phyloP scores from a whole-genome alignment of 2,329 filamentous ascomycete genomes.

The Claviceps citrina region DNA sequence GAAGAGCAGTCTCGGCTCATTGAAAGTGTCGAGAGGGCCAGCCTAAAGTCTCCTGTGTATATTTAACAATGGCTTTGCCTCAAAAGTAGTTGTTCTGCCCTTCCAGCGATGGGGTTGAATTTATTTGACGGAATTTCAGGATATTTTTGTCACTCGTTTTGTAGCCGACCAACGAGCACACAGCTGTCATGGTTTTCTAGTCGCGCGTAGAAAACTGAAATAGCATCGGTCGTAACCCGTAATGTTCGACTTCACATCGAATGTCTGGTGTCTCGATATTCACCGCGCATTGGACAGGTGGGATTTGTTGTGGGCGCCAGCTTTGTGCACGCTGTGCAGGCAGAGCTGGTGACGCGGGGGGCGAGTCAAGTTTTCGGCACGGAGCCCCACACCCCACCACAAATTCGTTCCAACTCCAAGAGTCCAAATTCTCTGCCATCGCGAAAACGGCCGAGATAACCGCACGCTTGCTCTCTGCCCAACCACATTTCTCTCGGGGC shows the following conservation, averaged over 20 bases:
- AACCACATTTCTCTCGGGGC: not conserved
- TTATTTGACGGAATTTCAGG: not conserved
- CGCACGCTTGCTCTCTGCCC: not conserved
- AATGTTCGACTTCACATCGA: too few species aligned
- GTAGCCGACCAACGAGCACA: too few species aligned
- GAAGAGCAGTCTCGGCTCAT: constrained; percentile 8
- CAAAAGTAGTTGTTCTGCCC: not conserved
- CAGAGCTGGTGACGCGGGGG: constrained; percentile 15
- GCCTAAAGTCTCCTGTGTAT: too few species aligned
- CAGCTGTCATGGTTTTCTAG: not conserved
- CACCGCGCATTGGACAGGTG: constrained; percentile 4
- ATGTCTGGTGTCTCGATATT: not conserved
- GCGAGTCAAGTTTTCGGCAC: constrained; percentile 17
- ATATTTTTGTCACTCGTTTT: too few species aligned
- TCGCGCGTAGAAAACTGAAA: not conserved
- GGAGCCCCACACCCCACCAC: constrained; percentile 26
- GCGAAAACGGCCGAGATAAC: constrained; percentile 10
- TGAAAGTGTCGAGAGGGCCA: not conserved
- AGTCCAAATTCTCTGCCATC: constrained; percentile 19
- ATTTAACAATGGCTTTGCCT: not conserved
- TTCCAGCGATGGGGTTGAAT: not conserved
- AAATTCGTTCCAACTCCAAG: constrained; percentile 21
- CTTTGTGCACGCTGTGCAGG: too few species aligned
- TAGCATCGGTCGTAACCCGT: too few species aligned
- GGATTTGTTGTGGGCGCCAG: constrained; percentile 3